Percentiles rank a stretch among this genome's conserved stretches.
Evolutionary conservation across 352 stramenopile species (phyloP).

Genomic region (Globisporangium alternatum): DNA sequence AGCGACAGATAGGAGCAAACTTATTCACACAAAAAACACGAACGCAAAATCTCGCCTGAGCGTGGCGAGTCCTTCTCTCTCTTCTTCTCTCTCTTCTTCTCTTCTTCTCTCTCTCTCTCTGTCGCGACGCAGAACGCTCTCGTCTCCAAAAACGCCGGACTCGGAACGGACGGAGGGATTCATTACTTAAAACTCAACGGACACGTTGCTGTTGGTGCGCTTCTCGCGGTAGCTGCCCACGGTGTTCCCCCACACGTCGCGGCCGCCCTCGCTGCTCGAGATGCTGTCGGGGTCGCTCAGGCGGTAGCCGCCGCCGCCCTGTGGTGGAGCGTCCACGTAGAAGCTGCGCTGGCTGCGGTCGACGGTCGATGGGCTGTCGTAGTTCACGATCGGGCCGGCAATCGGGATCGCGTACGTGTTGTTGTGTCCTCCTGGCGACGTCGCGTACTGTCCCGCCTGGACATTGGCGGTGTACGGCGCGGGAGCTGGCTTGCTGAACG

Average conservation of each 20-base stretch:
- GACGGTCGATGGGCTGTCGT: conserved; percentile 35
- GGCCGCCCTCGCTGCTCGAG: conserved; percentile 22
- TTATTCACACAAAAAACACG: conserved; percentile 6
- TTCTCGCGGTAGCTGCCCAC: conserved; percentile 37
- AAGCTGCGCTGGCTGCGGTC: conserved; percentile 9
- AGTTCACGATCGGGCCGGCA: conserved; percentile 26
- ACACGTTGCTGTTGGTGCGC: conserved; percentile 48
- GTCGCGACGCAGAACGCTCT: background rate
- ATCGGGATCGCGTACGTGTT: conserved; percentile 22
- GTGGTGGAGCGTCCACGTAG: background rate
- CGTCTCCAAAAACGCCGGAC: conserved; percentile 1
- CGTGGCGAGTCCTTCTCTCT: conserved; percentile 2
- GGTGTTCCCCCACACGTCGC: conserved; percentile 46
- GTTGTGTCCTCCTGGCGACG: conserved; percentile 7
- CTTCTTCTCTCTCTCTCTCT: conserved; percentile 1
- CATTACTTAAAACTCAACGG: conserved; percentile 52
- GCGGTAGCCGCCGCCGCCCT: conserved; percentile 19
- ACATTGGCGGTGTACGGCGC: background rate
- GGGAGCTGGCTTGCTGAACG: conserved; percentile 20
- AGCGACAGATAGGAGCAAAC: background rate
- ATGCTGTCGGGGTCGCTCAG: conserved; percentile 33
- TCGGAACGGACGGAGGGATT: background rate
- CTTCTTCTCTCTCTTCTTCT: background rate
- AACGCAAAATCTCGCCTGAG: background rate
- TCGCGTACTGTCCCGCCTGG: conserved; percentile 7